Evolutionary conservation across 176 grass and related monocot species (phyloP).

Genomic region (Echinochloa phyllopogon): DNA sequence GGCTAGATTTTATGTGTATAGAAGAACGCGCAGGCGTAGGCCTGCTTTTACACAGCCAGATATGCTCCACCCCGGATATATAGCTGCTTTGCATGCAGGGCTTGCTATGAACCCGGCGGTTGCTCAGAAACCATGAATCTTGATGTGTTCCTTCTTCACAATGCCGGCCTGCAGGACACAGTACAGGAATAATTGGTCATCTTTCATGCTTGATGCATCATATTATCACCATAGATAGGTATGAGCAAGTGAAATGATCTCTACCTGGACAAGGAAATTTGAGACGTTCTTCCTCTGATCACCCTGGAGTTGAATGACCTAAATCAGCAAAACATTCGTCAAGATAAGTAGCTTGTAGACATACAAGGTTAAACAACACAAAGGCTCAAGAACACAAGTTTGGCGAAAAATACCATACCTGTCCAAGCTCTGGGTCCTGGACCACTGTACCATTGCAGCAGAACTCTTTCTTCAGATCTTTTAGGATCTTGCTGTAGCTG

Average conservation of each 20-base stretch:
- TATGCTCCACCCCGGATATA: conserved; percentile 47
- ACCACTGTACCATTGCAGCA: conserved; percentile 99
- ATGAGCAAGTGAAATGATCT: neutral
- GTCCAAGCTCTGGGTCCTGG: conserved; percentile 95
- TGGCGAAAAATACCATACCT: conserved; percentile 50
- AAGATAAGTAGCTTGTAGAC: conserved; percentile 11
- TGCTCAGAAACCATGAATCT: conserved; percentile 99
- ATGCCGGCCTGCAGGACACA: conserved; percentile 69
- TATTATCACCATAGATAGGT: neutral
- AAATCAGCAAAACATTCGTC: neutral
- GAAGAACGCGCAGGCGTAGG: conserved; percentile 9
- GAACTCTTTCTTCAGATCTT: conserved; percentile 98
- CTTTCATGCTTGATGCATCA: neutral
- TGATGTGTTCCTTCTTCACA: conserved; percentile 99
- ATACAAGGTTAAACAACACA: neutral
- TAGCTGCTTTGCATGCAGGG: conserved; percentile 45
- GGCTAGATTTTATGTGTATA: conserved; percentile 45
- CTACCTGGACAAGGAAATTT: conserved; percentile 97
- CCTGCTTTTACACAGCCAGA: conserved; percentile 47
- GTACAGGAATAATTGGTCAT: conserved; percentile 17
- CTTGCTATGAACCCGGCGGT: conserved; percentile 33
- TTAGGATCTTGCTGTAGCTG: conserved; percentile 97
- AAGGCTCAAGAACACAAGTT: neutral
- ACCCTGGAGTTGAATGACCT: conserved; percentile 99
- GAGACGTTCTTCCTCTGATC: conserved; percentile 99